Base-by-base conservation (phyloP, 1,284 basidiomycete species). In the Butyriboletus appendiculatus region DNA sequence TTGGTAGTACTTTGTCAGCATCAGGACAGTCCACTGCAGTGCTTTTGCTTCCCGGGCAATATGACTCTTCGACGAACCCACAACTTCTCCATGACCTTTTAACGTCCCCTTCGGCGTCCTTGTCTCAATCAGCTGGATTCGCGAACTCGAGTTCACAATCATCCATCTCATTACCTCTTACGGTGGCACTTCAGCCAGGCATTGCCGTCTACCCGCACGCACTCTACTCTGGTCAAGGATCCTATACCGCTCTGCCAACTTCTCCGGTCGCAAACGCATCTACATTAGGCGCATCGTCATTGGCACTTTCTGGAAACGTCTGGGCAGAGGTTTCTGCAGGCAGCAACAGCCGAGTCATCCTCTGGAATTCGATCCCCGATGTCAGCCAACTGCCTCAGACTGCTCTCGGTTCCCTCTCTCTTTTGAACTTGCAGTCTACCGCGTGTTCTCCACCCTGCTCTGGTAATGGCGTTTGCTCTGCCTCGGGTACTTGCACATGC, bases 351-450 rank as follows among this genome's bases (percentile, higher is more conserved):
- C 84, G 86, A 24, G 63, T 89, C 28, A 76, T 91, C 24, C 66
- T 92, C 35, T 92, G 88, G 88, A 81, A 88, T 58, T 84, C 87
- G n/a, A 73, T 90, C 42, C 86, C 90, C n/a, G 89, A 91, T 61
- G 64, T 85, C 18, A 72, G 81, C 9, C 87, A 90, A 68, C 77
- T 92, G 16, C 83, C 86, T 4, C 65, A 73, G 26, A 61, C 68
- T 5, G 71, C 73, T 28, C 70, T 75, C 11, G 76, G 73, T 45
- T 74, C 80, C 0, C 73, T 90, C 18, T 74, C 79, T 8, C 74
- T 91, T 32, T 68, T 85, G 42, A 82, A 85, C 59, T 77, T 92
- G 61, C 82, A 89, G 61, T 90, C 87, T 9, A 75, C 80, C 3
- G 73, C 82, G 0, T 92, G 90, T 66, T 85, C 86, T 0, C 84